Evolutionary conservation across 1,284 basidiomycete genomes (phyloP).

Genomic region (Irpex sp.): DNA sequence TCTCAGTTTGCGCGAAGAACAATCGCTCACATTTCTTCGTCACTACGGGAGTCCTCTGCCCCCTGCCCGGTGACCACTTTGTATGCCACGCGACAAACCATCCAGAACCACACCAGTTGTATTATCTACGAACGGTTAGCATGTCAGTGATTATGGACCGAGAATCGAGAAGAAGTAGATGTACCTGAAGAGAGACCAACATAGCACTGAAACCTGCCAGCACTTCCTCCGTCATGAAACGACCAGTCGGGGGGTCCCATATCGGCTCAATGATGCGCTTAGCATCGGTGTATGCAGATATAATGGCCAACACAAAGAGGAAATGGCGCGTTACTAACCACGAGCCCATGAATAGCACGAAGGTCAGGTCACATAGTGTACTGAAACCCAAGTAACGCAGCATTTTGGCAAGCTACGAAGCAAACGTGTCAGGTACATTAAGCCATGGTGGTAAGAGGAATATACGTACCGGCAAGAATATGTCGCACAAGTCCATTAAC

Average conservation of each 20-base stretch:
- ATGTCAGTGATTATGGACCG: conserved; percentile 5
- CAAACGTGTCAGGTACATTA: background rate
- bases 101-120: conserved; percentile 82
- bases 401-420: conserved; percentile 84
- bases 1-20: background rate
- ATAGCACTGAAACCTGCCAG: conserved; percentile 52
- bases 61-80: conserved; percentile 74
- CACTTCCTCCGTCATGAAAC: conserved; percentile 48
- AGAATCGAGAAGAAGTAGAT: background rate
- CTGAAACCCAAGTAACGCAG: conserved; percentile 77
- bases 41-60: conserved; percentile 85
- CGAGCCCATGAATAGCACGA: conserved; percentile 81
- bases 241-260: conserved; percentile 61
- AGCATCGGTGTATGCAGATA: conserved; percentile 51
- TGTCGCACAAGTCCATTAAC: conserved; percentile 93
- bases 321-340: conserved; percentile 88
- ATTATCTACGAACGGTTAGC: conserved; percentile 45
- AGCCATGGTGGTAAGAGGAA: conserved; percentile 19
- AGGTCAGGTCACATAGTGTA: conserved; percentile 71
- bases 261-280: conserved; percentile 44
- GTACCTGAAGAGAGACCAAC: conserved; percentile 64
- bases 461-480: conserved; percentile 78
- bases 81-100: conserved; percentile 82
- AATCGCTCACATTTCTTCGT: conserved; percentile 66
- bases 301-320: conserved; percentile 71